Percentiles rank a stretch among this genome's conserved stretches.
These are phyloP conservation scores for Xylaria sp. DNA, from an alignment of 2,329 filamentous ascomycete genomes.

Conservation along the genomic window DNA sequence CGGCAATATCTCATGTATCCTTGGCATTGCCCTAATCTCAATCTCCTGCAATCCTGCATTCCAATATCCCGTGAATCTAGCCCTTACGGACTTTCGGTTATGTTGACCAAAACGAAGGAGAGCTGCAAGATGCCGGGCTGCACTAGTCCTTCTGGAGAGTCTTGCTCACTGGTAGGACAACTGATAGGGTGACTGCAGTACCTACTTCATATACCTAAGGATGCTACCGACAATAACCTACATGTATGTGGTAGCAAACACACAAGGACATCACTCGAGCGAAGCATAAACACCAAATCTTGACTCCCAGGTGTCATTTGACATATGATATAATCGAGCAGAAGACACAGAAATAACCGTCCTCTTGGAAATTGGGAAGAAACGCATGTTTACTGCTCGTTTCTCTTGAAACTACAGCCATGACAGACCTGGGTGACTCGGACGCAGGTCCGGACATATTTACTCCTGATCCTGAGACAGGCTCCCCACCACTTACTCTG, in stretches of 20 bases:
- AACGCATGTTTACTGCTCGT: neutral
- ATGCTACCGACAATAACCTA: neutral
- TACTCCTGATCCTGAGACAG: constrained; percentile 22
- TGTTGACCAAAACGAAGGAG: neutral
- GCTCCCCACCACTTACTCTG: constrained; percentile 21
- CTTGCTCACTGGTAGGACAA: neutral
- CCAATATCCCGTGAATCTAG: constrained; percentile 11
- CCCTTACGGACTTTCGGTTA: constrained; percentile 1
- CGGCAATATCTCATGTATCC: neutral
- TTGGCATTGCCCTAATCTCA: constrained; percentile 2
- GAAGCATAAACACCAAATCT: neutral
- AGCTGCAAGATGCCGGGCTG: neutral
- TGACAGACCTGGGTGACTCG: constrained; percentile 25
- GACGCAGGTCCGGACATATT: constrained; percentile 25
- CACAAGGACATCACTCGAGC: neutral
- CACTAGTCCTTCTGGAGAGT: neutral
- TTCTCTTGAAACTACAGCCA: neutral
- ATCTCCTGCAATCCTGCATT: constrained; percentile 25
- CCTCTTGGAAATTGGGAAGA: neutral
- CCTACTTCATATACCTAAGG: constrained; percentile 11
- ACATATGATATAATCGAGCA: neutral
- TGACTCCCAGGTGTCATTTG: neutral
- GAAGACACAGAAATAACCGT: neutral
- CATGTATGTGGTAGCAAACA: neutral
- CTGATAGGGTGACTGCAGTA: neutral